Base-by-base conservation (phyloP, 2,329 filamentous ascomycete species). In the Phialophora macrospora region DNA sequence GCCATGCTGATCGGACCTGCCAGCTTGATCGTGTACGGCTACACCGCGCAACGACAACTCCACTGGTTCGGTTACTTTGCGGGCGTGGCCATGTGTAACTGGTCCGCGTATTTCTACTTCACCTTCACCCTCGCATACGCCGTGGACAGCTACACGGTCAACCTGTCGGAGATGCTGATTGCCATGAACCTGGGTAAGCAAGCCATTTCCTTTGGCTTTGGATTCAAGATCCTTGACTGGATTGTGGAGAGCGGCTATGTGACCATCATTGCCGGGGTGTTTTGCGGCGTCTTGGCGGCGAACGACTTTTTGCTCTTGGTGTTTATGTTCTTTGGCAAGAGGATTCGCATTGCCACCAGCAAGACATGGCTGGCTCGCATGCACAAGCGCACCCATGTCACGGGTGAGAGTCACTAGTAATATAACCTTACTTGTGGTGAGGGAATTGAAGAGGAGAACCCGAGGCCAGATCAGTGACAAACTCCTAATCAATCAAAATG, bases 101-200 rank as follows among this genome's bases (percentile, higher is more conserved):
- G 80, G 74, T 77, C 78, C 22, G 78, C 78, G 3, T 86, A 84
- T 74, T 85, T 85, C 70, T 86, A 80, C 73, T 85, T 85, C 73
- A 83, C 81, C 14, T 85, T 87, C 71, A 84, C 84, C 11, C 78
- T 88, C 8, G 85, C 85, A 2, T 88, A 88, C 70, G 85, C 85
- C 1, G 82, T 88, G 44, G 85, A 88, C 72, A 83, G 80, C 60
- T 86, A 88, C 74, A 83, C 82, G 22, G 78, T 81, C 38, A 85
- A 87, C 69, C 83, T 85, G n/a, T 83, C 81, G 26, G 85, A 88
- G 75, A 87, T 87, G 85, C 79, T 88, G 11, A 87, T 85, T 66
- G 83, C 83, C 2, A 85, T 85, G 80, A 85, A 85, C 68, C 72
- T 85, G n/a, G 83, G 83, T 11, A 85, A 85, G 72, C 83, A 85